A percentile compares a stretch with the other conserved stretches of the same genome.
Evolutionary conservation across 2,329 filamentous ascomycete genomes (phyloP).

Genomic region (Botrytis pseudocinerea): DNA sequence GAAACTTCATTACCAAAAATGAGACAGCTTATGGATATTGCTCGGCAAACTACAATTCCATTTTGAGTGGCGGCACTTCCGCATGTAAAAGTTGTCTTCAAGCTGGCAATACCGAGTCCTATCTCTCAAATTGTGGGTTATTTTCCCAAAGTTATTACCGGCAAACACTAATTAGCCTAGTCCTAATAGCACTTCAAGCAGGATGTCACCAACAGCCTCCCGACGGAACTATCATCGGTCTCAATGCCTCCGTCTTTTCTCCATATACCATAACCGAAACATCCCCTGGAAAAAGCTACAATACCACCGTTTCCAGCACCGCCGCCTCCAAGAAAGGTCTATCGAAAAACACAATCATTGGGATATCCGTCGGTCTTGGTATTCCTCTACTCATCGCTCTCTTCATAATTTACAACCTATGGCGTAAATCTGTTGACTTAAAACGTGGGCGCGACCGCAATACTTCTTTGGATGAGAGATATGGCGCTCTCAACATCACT

Average conservation of each 20-base stretch:
- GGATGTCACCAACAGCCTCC: constrained; percentile 36
- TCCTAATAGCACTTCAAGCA: constrained; percentile 24
- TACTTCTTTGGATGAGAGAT: constrained; percentile 17
- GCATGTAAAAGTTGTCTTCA: constrained; percentile 29
- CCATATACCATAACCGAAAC: constrained; percentile 32
- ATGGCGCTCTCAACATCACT: constrained; percentile 19
- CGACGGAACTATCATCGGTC: constrained; percentile 30
- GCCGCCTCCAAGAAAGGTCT: constrained; percentile 28
- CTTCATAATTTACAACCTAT: constrained; percentile 4
- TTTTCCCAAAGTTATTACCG: not conserved
- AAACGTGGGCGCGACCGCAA: not conserved
- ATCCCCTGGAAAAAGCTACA: constrained; percentile 27
- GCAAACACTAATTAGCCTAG: not conserved
- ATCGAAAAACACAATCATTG: constrained; percentile 32
- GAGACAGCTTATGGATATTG: constrained; percentile 37
- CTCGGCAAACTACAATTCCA: constrained; percentile 28
- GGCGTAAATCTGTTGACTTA: not conserved
- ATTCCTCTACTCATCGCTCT: constrained; percentile 26
- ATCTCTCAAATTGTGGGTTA: constrained; percentile 32
- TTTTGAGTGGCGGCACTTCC: constrained; percentile 24
- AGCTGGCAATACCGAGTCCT: constrained; percentile 20
- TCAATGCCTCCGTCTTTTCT: constrained; percentile 37
- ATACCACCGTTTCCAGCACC: constrained; percentile 9
- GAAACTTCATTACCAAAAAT: constrained; percentile 31
- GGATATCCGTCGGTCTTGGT: constrained; percentile 32